Base-by-base conservation (phyloP, 805 yeast genomes). In the Kazachstania kunashirensis region DNA sequence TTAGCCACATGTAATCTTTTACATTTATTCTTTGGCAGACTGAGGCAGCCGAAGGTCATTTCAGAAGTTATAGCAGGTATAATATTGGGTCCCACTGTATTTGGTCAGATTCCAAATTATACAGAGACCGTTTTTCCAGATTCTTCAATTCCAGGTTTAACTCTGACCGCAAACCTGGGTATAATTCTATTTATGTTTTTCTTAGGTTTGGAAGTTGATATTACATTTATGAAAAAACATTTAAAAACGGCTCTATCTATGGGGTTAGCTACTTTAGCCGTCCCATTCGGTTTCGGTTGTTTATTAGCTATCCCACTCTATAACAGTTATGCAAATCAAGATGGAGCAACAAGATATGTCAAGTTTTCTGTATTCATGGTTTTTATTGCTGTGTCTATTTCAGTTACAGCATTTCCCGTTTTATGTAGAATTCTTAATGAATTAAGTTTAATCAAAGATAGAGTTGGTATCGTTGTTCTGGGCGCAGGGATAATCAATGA, bases 351-450 rank as follows among this genome's bases (percentile, higher is more conserved):
- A 26, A 58, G 60, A 5, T 52, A 55, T 4, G 65, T 77, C 24
- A 65, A 75, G 37, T 82, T 81, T 52, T 77, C 88, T 11, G 79
- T 85, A 0, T 83, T 69, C 48, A 75, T 79, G 79, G 82, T 82
- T 9, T 83, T 83, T 48, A 77, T 83, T 34, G 88, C 89, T 2
- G 85, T 80, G 10, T 89, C 94, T 2, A 69, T 82, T 67, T 75
- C 89, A 44, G 80, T 83, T 45, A 83, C 94, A 3, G 94, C 94
- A 1, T 78, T 83, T 56, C 94, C 94, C 0, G 94, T 83, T 2
- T 60, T 83, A 43, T 89, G 84, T 2, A 73, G 94, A 52, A 83
- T 83, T 19, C 61, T 83, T 44, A 77, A 85, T 5, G 89, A 82
- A 51, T 65, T 83, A 43, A 69, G 82, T 45, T 64, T 83, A 42